These are phyloP conservation scores for Przewalskia tangutica DNA, from an alignment of 257 asterid species.

Conservation along the genomic window DNA sequence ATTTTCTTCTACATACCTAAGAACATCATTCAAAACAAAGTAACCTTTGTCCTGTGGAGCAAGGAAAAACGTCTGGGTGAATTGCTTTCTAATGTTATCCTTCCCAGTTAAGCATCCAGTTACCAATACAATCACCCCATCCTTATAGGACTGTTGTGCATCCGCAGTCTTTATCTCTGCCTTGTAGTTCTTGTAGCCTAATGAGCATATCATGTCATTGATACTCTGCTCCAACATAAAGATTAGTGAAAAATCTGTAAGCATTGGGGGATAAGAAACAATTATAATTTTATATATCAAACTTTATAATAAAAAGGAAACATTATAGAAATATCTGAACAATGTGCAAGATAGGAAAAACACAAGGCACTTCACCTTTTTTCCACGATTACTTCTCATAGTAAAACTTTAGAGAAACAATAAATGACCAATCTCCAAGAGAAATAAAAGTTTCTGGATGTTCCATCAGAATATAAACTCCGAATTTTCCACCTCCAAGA, in stretches of 20 bases:
- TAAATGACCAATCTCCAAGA: not conserved
- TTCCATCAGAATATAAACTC: not conserved
- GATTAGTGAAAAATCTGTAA: not conserved
- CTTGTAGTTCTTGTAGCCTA: constrained; percentile 78
- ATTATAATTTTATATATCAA: not conserved
- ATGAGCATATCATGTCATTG: constrained; percentile 67
- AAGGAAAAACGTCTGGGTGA: constrained; percentile 78
- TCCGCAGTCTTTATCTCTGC: constrained; percentile 91
- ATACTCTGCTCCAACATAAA: constrained; percentile 47
- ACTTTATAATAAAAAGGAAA: not conserved
- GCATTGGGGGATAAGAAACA: not conserved
- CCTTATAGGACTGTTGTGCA: constrained; percentile 71
- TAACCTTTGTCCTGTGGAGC: constrained; percentile 95
- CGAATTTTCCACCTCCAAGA: not conserved
- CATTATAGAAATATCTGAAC: not conserved
- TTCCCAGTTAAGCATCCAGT: constrained; percentile 85
- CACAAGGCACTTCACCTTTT: not conserved
- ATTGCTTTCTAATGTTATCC: constrained; percentile 57
- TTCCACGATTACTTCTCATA: not conserved
- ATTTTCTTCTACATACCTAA: constrained; percentile 53
- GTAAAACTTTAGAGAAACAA: not conserved
- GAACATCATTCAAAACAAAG: constrained; percentile 71
- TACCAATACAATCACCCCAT: constrained; percentile 75
- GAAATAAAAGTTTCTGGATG: not conserved
- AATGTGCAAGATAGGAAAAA: not conserved